These are phyloP conservation scores for Orbilia ellipsospora DNA, from an alignment of 2,329 filamentous ascomycete species.

Conservation along the genomic window DNA sequence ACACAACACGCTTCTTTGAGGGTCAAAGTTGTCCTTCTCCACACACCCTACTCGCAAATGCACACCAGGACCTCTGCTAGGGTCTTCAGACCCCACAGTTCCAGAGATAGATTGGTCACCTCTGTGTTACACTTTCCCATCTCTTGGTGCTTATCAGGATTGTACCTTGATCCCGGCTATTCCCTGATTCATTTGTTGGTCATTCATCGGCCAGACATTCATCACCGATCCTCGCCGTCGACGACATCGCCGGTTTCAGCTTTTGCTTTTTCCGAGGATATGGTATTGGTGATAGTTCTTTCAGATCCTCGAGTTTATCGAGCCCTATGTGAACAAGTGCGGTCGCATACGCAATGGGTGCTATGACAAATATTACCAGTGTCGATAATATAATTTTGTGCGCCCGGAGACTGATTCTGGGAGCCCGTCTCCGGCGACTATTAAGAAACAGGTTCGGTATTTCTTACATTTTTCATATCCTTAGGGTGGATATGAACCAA, in stretches of 20 bases:
- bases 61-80: conserved; percentile 15
- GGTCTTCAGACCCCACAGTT: conserved; percentile 25
- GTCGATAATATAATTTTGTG: conserved; percentile 25
- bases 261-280: conserved; percentile 17
- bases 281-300: not conserved
- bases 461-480: no score
- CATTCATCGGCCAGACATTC: no score
- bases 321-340: conserved; percentile 26
- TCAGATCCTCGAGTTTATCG: conserved; percentile 25
- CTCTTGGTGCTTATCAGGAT: conserved; percentile 10
- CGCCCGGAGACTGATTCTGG: conserved; percentile 28
- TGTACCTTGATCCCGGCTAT: conserved; percentile 5
- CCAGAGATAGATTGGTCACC: conserved; percentile 10
- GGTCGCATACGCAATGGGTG: conserved; percentile 28
- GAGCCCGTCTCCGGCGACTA: not conserved
- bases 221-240: not conserved
- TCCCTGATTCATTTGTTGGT: not conserved
- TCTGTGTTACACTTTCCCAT: conserved; percentile 3
- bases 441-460: no score
- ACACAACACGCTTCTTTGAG: conserved; percentile 3
- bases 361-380: conserved; percentile 26
- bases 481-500: no score
- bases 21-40: conserved; percentile 16
- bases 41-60: conserved; percentile 23
- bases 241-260: conserved; percentile 8